Base-by-base conservation (phyloP, 2,329 filamentous ascomycete genomes). In the Claviceps purpurea region DNA sequence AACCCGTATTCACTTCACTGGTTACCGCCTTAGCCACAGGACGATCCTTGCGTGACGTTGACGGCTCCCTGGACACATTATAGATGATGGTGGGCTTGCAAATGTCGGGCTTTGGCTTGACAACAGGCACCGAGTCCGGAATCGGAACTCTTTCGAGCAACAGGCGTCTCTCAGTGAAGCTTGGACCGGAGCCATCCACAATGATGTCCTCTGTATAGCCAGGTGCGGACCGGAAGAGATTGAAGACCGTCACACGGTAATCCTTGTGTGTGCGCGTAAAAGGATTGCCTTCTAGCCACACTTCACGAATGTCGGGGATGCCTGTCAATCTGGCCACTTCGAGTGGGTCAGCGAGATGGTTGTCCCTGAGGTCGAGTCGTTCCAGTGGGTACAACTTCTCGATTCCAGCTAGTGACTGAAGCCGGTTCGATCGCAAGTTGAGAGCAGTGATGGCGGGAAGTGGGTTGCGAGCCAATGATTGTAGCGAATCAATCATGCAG, bases 401-500 rank as follows among this genome's bases (percentile, higher is more conserved):
- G 45, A 97, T 82, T 2, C 93, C 93, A 34, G 89, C 89, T 54
- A 98, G 78, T 2, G 89, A 95, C 54, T 82, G 78, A 54, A 98
- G 77, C 46, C 90, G 82, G 65, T 98, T 98, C 49, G 82, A 87
- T 53, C 91, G 84, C 52, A 98, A 78, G 62, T 97, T 97, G 53
- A 98, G 74, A 1, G 90, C 90, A 1, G 87, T 94, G 56, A 98
- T 95, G 20, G 93, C 91, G 30, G 93, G 91, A 5, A 98, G 76
- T 13, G 93, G 89, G 61, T 85, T 93, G 56, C 86, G 82, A 2
- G 83, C 83, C 43, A 98, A 74, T 2, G 91, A 95, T 61, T 94
- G 87, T 52, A 98, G 75, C 16, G 89, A 93, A 60, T 91, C 87
- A 56, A 98, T 97, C 90, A 97, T 96, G 75, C 91, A 97, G 62